phyloP scores from a whole-genome alignment of 179 eudicot genomes.

The Spinacia oleracea region DNA sequence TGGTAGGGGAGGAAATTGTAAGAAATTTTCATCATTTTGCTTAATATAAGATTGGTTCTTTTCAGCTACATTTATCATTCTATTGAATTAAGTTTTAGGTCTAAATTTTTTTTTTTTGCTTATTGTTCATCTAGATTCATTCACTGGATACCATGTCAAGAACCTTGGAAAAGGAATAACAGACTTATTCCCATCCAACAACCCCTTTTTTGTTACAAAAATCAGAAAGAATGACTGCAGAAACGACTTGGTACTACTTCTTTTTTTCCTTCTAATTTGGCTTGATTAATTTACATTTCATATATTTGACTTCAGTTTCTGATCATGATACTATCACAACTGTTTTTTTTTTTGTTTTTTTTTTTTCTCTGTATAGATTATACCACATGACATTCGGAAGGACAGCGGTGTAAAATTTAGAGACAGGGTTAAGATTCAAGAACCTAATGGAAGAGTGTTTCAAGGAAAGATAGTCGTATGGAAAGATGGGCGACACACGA shows the following conservation, averaged over 20 bases:
- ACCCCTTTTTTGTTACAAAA: conserved; percentile 19
- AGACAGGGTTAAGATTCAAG: conserved; percentile 11
- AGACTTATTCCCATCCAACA: conserved; percentile 13
- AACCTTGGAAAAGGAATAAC: conserved; percentile 10
- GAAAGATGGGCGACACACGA: conserved; percentile 17
- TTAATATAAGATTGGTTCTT: neutral
- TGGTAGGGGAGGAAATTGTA: conserved; percentile 18
- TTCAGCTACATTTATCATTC: neutral
- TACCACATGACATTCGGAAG: conserved; percentile 11
- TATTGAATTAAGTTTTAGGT: neutral
- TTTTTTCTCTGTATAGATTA: too few species aligned
- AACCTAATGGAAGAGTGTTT: conserved; percentile 15
- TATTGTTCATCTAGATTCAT: conserved; percentile 19
- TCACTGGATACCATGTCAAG: conserved; percentile 14
- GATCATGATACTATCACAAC: neutral
- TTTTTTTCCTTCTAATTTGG: neutral
- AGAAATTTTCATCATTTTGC: neutral
- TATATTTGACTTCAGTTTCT: neutral
- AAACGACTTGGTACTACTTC: conserved; percentile 16
- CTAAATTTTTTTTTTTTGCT: neutral
- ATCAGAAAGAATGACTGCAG: neutral
- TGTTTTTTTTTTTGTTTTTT: neutral
- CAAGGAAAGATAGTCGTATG: conserved; percentile 8
- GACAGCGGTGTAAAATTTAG: conserved; percentile 10
- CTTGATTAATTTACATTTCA: neutral